phyloP scores from a whole-genome alignment of 371 early-diverging fungal species.

The Choanephora cucurbitarum region DNA sequence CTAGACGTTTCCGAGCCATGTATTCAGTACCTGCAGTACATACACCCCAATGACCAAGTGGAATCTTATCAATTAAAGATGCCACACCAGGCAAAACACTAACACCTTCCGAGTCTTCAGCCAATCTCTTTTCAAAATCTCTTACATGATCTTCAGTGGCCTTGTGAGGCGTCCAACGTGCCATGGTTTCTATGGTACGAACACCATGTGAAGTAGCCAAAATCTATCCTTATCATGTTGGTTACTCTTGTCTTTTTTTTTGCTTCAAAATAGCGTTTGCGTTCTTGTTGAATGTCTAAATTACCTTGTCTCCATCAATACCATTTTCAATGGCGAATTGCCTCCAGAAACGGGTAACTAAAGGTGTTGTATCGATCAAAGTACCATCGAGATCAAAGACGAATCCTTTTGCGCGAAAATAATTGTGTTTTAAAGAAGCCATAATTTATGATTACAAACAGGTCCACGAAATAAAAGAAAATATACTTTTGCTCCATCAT shows the following conservation, averaged over 20 bases:
- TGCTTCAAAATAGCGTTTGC: too few relatives aligned
- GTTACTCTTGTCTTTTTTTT: background rate
- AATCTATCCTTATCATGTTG: conserved; percentile 12
- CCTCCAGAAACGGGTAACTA: conserved; percentile 45
- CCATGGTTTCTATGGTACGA: conserved; percentile 45
- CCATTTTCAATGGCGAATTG: conserved; percentile 41
- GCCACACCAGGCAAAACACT: conserved; percentile 33
- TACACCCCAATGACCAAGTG: conserved; percentile 31
- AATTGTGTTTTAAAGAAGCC: background rate
- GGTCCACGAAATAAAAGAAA: too few relatives aligned
- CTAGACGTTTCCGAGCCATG: conserved; percentile 39
- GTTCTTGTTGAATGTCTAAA: background rate
- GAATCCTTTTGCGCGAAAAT: conserved; percentile 30
- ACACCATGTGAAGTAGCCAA: conserved; percentile 45
- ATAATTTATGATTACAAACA: too few relatives aligned
- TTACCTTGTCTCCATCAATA: conserved; percentile 43
- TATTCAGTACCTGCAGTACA: conserved; percentile 37
- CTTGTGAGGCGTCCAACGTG: conserved; percentile 19
- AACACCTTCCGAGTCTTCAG: conserved; percentile 21
- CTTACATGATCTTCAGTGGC: conserved; percentile 17
- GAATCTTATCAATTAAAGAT: conserved; percentile 33
- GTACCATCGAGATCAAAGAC: conserved; percentile 52
- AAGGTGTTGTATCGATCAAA: conserved; percentile 45
- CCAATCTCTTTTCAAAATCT: conserved; percentile 18
- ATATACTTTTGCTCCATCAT: too few relatives aligned